phyloP scores from a whole-genome alignment of 2,329 filamentous ascomycete genomes.

The Myrmaecium sp. region DNA sequence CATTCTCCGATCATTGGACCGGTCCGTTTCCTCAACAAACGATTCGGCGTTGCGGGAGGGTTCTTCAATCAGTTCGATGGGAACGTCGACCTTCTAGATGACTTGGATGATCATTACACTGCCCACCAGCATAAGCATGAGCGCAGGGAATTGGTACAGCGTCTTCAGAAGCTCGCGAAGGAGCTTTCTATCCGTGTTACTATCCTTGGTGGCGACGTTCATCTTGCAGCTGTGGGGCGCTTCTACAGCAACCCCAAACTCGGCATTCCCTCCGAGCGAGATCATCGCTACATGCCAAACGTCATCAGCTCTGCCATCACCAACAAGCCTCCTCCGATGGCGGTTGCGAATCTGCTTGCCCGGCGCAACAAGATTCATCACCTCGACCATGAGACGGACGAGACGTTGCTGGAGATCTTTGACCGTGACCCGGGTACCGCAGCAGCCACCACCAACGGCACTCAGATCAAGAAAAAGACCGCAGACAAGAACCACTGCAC shows the following conservation, averaged over 20 bases:
- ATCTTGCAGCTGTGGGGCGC: slow-evolving; percentile 44
- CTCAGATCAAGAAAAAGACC: slow-evolving; percentile 38
- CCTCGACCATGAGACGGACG: slow-evolving; percentile 43
- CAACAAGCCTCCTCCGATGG: slow-evolving; percentile 48
- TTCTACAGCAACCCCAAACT: slow-evolving; percentile 46
- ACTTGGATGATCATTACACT: slow-evolving; percentile 63
- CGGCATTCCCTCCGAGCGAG: slow-evolving; percentile 37
- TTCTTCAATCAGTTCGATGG: slow-evolving; percentile 93
- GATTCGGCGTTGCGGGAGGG: slow-evolving; percentile 70
- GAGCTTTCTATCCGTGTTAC: slow-evolving; percentile 40
- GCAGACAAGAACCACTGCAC: slow-evolving; percentile 65
- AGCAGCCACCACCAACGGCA: slow-evolving; percentile 23
- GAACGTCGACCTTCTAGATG: slow-evolving; percentile 45
- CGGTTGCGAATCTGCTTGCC: slow-evolving; percentile 47
- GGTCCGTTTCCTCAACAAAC: slow-evolving; percentile 75
- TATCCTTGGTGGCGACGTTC: slow-evolving; percentile 48
- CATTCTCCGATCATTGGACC: slow-evolving; percentile 74
- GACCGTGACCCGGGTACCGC: slow-evolving; percentile 36
- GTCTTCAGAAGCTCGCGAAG: slow-evolving; percentile 42
- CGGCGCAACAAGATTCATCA: slow-evolving; percentile 49
- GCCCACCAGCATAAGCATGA: slow-evolving; percentile 82
- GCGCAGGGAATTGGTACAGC: slow-evolving; percentile 53
- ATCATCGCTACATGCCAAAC: slow-evolving; percentile 48
- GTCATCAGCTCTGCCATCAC: slow-evolving; percentile 49
- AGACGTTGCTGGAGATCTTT: slow-evolving; percentile 46